Conservation (phyloP, 768 basidiomycete genomes). For the Dentipellis sp. region DNA sequence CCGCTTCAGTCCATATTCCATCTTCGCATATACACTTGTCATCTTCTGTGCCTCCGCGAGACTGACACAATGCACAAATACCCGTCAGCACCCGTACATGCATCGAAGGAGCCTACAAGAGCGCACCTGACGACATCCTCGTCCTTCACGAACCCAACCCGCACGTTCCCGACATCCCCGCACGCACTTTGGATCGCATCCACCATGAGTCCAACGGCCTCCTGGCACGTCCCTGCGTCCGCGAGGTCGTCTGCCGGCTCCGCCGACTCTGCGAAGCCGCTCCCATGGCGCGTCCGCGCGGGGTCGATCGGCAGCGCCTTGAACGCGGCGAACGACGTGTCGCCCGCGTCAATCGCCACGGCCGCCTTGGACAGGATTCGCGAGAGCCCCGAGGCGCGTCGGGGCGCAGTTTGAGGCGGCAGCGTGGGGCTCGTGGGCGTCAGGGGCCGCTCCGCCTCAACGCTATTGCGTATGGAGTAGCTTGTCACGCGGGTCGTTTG, state of each 20-base stretch:
- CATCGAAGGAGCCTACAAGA: conserved; percentile 2
- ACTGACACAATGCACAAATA: conserved; percentile 27
- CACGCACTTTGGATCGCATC: conserved; percentile 63
- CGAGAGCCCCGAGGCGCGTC: conserved; percentile 17
- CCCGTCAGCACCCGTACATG: background rate
- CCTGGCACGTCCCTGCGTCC: conserved; percentile 59
- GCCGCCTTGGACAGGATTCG: conserved; percentile 29
- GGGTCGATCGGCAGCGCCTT: conserved; percentile 73
- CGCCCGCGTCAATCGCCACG: conserved; percentile 20
- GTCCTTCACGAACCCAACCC: conserved; percentile 40
- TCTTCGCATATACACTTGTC: conserved; percentile 83
- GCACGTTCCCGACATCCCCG: conserved; percentile 43
- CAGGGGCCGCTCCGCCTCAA: conserved; percentile 22
- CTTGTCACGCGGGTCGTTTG: conserved; percentile 73
- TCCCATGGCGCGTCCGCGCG: conserved; percentile 35
- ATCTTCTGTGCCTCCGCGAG: conserved; percentile 75
- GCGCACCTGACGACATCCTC: conserved; percentile 77
- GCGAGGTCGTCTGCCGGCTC: conserved; percentile 47
- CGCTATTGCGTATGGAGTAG: conserved; percentile 75
- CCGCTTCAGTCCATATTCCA: conserved; percentile 90
- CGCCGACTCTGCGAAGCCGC: conserved; percentile 37
- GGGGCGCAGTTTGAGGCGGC: conserved; percentile 4
- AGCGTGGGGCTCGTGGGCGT: conserved; percentile 3
- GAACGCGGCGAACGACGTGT: conserved; percentile 60
- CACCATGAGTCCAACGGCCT: conserved; percentile 70